Conservation (phyloP, 768 basidiomycete genomes). For the Coprinopsis strossmayeri region DNA sequence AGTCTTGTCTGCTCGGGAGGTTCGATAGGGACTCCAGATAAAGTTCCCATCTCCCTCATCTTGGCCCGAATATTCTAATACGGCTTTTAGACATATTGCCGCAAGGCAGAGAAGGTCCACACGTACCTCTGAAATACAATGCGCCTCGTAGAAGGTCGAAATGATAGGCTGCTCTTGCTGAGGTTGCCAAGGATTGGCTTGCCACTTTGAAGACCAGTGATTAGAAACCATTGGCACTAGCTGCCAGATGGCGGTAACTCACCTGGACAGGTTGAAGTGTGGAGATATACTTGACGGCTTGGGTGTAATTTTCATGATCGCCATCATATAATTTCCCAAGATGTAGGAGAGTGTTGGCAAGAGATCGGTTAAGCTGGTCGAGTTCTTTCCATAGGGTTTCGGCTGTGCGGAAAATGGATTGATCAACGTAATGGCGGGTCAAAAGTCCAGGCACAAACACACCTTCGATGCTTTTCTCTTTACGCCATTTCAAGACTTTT, state of each 20-base stretch:
- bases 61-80: constrained; percentile 63
- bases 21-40: constrained; percentile 81
- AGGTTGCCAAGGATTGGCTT: constrained; percentile 47
- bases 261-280: constrained; percentile 54
- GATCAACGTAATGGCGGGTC: constrained; percentile 1
- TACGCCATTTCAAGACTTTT: constrained; percentile 86
- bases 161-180: constrained; percentile 37
- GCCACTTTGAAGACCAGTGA: constrained; percentile 38
- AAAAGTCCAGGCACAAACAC: constrained; percentile 1
- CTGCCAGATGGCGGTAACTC: not conserved
- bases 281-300: constrained; percentile 57
- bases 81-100: not conserved
- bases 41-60: constrained; percentile 81
- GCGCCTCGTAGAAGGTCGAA: constrained; percentile 51
- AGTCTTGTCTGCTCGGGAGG: constrained; percentile 81
- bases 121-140: constrained; percentile 51
- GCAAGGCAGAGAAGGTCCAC: not conserved
- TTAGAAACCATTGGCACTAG: not conserved
- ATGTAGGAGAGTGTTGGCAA: constrained; percentile 45
- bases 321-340: constrained; percentile 44
- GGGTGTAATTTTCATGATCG: constrained; percentile 45
- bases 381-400: constrained; percentile 59
- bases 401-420: constrained; percentile 31
- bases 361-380: constrained; percentile 52
- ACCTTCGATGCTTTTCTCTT: constrained; percentile 56